Percentiles rank a stretch among this genome's conserved stretches.
These are phyloP conservation scores for Kalanchoe fedtschenkoi DNA, from an alignment of 164 flowering plant species.

Conservation along the genomic window DNA sequence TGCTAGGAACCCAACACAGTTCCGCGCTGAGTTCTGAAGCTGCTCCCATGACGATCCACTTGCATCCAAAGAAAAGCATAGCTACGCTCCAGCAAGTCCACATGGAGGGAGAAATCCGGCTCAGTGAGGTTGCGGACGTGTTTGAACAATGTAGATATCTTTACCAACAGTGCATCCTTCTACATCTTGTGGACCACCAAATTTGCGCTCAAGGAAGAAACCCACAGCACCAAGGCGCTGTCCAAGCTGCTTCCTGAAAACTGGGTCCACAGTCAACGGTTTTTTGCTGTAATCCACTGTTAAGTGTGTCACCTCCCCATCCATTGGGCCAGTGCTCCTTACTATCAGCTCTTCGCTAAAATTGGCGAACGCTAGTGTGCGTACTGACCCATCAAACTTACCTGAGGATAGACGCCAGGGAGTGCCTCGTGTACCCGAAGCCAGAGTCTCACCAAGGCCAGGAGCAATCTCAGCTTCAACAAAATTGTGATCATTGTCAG, in stretches of 20 bases:
- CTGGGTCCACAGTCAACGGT: constrained; percentile 53
- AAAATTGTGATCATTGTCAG: constrained; percentile 40
- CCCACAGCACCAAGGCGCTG: constrained; percentile 73
- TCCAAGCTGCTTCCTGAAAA: constrained; percentile 56
- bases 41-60: too few species aligned
- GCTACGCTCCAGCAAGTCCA: too few species aligned
- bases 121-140: constrained; percentile 70
- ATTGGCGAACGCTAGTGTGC: constrained; percentile 76
- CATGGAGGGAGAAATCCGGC: background rate
- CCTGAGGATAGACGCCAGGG: constrained; percentile 79
- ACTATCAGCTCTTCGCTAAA: constrained; percentile 79
- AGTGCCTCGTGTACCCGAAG: constrained; percentile 92
- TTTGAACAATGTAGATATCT: constrained; percentile 68
- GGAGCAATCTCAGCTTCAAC: constrained; percentile 90
- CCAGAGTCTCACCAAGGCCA: constrained; percentile 94
- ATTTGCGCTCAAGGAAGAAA: constrained; percentile 65
- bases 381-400: constrained; percentile 63
- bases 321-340: constrained; percentile 47
- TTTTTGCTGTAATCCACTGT: constrained; percentile 88
- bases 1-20: too few species aligned
- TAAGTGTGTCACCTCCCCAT: constrained; percentile 53
- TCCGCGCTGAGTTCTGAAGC: too few species aligned
- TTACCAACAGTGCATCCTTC: constrained; percentile 86
- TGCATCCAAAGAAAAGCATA: too few species aligned
- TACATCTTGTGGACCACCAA: constrained; percentile 82